Evolutionary conservation across 352 stramenopile genomes (phyloP), one percentile per base, ranked within the genome.

Genomic region (Paralagenidium karlingii): DNA sequence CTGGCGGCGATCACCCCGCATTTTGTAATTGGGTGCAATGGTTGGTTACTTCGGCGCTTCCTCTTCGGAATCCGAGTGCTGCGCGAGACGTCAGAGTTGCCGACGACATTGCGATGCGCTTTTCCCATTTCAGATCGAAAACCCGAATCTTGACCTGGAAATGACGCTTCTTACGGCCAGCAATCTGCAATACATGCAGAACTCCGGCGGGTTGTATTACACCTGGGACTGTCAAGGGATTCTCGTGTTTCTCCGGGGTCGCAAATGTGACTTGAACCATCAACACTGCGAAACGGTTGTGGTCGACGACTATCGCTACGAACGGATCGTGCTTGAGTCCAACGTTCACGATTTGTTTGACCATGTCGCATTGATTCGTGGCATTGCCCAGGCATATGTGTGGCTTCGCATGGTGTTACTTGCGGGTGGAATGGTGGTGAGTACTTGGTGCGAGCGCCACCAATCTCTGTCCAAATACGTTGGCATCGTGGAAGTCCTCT

Each of bases 271-370:
- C 15, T n/a, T 8, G 24, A 9, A 18, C 9, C 7, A 26, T 0
- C 27, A 11, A 11, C n/a, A n/a, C n/a, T 71, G 57, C 26, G 34
- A 24, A 9, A 73, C 63, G 1, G 40, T 70, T 0, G 52, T 70
- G 15, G 34, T 73, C 9, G 63, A 77, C 31, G 63, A 77, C 38
- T 78, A 69, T 12, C 57, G 70, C 24, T 84, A 80, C 21, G 63
- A 79, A 25, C 56, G 64, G 1, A 47, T 52, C 5, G 49, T 51
- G 6, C 28, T 76, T 3, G 40, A 53, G 26, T 69, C 49, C 24
- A 58, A 74, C 28, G 42, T 58, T 3, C 24, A 53, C 12, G 37
- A 67, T 26, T 76, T 58, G 63, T 55, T 45, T 13, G 16, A 8
- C 0, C 28, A 60, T 18, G 47, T 56, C 9, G 47, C 38, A 11